phyloP scores from a whole-genome alignment of 2,329 filamentous ascomycete species.

The Stromatinia cepivora region DNA sequence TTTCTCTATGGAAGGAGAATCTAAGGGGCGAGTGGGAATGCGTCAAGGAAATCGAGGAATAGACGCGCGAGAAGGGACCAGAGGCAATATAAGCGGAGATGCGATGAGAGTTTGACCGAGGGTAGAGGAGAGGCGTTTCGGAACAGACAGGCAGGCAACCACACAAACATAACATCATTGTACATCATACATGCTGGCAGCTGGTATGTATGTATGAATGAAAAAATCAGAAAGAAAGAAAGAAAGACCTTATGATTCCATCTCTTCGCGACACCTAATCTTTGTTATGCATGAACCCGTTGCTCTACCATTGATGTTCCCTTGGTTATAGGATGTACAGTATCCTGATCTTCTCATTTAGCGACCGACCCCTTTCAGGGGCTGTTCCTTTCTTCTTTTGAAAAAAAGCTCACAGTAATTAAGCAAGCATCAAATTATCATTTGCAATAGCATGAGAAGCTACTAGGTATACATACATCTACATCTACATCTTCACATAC shows the following conservation, averaged over 20 bases:
- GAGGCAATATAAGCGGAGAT: too few species aligned
- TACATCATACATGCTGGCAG: background rate
- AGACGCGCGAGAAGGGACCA: conserved; percentile 30
- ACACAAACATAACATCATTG: conserved; percentile 1
- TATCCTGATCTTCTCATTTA: background rate
- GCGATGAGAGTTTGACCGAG: background rate
- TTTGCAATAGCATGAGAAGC: background rate
- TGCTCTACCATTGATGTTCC: background rate
- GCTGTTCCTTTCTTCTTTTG: background rate
- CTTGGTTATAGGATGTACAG: background rate
- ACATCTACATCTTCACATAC: background rate
- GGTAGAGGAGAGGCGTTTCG: conserved; percentile 15
- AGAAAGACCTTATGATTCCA: background rate
- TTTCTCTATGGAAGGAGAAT: conserved; percentile 98
- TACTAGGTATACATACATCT: background rate
- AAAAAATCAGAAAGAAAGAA: background rate
- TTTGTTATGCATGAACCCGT: background rate
- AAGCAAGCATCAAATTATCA: background rate
- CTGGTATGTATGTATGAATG: background rate
- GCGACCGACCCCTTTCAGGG: background rate
- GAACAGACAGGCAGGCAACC: conserved; percentile 5
- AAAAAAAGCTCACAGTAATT: background rate
- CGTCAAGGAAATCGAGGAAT: conserved; percentile 95
- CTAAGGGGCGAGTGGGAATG: conserved; percentile 95
- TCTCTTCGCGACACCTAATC: background rate